Evolutionary conservation across 257 asterid genomes (phyloP), one percentile per base, ranked within the genome.

Genomic region (Prunella vulgaris): DNA sequence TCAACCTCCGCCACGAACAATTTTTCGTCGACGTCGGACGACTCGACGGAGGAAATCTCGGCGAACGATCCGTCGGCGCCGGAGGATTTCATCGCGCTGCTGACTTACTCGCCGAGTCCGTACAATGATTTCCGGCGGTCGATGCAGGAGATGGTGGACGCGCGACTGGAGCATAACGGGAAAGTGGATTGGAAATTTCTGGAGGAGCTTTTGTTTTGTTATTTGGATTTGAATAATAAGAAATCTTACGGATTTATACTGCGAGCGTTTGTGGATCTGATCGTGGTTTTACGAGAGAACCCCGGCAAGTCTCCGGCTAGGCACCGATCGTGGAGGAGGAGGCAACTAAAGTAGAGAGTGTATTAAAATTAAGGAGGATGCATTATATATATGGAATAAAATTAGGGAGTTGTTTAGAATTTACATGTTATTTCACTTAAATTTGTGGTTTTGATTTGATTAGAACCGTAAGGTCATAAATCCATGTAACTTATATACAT

Each of bases 161-260:
- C 84, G 53, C 76, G 87, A 7, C 5, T 77, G 82, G 81, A 83
- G 48, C 84, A 78, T 5, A 79, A 79, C 61, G 90, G 95, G 25
- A 80, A 69, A 42, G 80, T 89, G 64, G 84, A 92, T 7, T 89
- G 96, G 96, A 84, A 78, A 51, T 92, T 89, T 76, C 79, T 89
- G 88, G 94, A 89, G 67, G 92, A 89, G 83, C 80, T 92, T 27
- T 53, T 92, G 81, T 82, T 89, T 65, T 84, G 94, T 51, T 89
- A 81, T 52, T 66, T 92, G 82, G 83, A 89, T 70, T 51, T 89
- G 83, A 89, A 92, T 58, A 84, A 86, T 30, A 84, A 81, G 82
- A 87, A 83, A 40, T 78, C 89, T 3, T 80, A 81, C 38, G 69
- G 76, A 71, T 87, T 53, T 76, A 86, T 92, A 62, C 81, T 87